phyloP scores from a whole-genome alignment of 208 protist species.

The Crithidia expoeki region DNA sequence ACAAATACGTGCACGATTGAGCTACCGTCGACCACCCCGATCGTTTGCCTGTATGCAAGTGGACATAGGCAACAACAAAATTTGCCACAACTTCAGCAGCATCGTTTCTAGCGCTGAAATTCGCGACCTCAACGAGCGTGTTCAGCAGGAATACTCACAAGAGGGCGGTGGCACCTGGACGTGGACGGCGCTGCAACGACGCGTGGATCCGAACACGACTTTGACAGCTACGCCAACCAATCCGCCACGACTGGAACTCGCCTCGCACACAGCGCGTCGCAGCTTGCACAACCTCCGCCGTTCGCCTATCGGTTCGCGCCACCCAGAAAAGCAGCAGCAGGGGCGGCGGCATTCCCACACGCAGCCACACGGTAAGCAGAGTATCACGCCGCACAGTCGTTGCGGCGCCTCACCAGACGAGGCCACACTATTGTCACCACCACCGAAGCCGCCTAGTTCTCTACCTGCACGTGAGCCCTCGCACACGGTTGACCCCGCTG shows the following conservation, averaged over 20 bases:
- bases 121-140: constrained; percentile 31
- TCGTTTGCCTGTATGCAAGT: constrained; percentile 25
- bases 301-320: constrained; percentile 21
- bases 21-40: neutral
- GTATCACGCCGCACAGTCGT: constrained; percentile 17
- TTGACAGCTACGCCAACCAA: neutral
- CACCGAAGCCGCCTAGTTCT: neutral
- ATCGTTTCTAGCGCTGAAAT: constrained; percentile 38
- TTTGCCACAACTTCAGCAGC: constrained; percentile 39
- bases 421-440: neutral
- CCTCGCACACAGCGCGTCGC: neutral
- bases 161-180: constrained; percentile 6
- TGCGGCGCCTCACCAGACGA: constrained; percentile 17
- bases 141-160: constrained; percentile 20
- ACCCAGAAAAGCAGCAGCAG: neutral
- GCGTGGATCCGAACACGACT: constrained; percentile 10
- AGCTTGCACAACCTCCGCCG: constrained; percentile 22
- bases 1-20: too few species aligned
- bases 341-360: neutral
- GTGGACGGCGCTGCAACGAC: constrained; percentile 4
- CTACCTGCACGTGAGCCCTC: neutral
- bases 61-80: constrained; percentile 60
- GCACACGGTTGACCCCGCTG: neutral
- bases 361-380: neutral
- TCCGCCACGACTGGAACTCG: neutral